phyloP scores from a whole-genome alignment of 805 yeast genomes.

The Myxozyma vanderwaltii region DNA sequence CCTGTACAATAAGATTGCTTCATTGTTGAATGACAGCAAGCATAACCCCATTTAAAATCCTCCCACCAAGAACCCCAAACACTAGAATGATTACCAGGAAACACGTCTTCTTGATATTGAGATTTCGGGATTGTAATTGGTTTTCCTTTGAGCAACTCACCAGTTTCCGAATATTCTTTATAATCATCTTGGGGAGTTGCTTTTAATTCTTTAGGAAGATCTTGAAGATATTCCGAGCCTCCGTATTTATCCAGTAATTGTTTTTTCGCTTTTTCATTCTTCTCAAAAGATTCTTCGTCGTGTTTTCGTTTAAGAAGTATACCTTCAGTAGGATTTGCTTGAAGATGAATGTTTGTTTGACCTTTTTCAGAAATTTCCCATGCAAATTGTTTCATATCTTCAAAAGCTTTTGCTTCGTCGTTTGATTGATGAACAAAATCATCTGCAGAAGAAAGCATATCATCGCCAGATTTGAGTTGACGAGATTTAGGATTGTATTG shows the following conservation, averaged over 20 bases:
- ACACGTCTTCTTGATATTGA: constrained; percentile 45
- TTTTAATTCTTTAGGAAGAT: constrained; percentile 23
- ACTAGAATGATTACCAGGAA: constrained; percentile 46
- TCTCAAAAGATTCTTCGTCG: constrained; percentile 40
- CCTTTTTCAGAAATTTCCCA: constrained; percentile 48
- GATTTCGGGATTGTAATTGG: constrained; percentile 34
- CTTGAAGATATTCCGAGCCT: constrained; percentile 34
- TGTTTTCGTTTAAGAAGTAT: constrained; percentile 45
- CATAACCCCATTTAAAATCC: constrained; percentile 50
- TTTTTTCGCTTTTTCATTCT: constrained; percentile 41
- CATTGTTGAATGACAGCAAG: constrained; percentile 46
- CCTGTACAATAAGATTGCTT: constrained; percentile 45
- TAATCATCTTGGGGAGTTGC: constrained; percentile 7
- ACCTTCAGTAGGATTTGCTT: constrained; percentile 54
- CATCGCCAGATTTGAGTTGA: constrained; percentile 39
- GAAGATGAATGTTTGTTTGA: constrained; percentile 39
- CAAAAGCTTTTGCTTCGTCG: constrained; percentile 56
- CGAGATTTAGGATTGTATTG: constrained; percentile 49
- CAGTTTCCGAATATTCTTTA: constrained; percentile 22
- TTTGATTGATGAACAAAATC: constrained; percentile 44
- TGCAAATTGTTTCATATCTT: constrained; percentile 53
- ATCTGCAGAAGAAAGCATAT: constrained; percentile 53
- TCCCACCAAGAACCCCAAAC: constrained; percentile 52
- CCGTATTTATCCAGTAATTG: constrained; percentile 49
- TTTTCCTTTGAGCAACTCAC: constrained; percentile 22